These are phyloP conservation scores for Trichoderma sp. DNA, from an alignment of 2,329 filamentous ascomycete species.

Conservation along the genomic window DNA sequence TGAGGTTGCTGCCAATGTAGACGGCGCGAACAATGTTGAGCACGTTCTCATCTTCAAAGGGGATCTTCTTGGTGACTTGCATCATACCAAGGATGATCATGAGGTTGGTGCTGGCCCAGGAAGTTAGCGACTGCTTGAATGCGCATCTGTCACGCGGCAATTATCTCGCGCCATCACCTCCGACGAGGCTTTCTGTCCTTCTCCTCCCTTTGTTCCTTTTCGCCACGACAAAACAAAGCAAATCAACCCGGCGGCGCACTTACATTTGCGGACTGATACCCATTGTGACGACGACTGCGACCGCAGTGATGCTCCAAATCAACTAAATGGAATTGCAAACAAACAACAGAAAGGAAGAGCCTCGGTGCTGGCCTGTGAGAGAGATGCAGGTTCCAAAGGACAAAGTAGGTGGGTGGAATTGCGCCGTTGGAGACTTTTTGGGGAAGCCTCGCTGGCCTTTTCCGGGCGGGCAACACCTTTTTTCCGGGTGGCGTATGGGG, in stretches of 20 bases:
- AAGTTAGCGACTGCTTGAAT: constrained; percentile 29
- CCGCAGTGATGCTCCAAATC: neutral
- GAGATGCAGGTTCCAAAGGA: neutral
- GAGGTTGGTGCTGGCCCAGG: constrained; percentile 72
- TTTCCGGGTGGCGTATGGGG: constrained; percentile 25
- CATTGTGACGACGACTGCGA: constrained; percentile 52
- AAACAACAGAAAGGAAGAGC: neutral
- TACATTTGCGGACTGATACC: constrained; percentile 66
- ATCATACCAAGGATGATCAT: constrained; percentile 96
- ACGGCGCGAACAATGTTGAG: constrained; percentile 58
- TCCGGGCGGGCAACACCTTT: constrained; percentile 28
- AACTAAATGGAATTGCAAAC: neutral
- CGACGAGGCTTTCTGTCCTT: neutral
- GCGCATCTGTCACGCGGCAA: constrained; percentile 4
- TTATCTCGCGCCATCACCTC: neutral
- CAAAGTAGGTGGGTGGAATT: neutral
- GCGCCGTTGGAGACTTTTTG: neutral
- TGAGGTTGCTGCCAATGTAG: constrained; percentile 66
- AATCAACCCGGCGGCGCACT: constrained; percentile 32
- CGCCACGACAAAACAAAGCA: neutral
- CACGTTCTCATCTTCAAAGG: constrained; percentile 78
- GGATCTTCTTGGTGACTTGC: constrained; percentile 95
- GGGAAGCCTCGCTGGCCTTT: constrained; percentile 29
- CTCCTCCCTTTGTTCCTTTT: neutral
- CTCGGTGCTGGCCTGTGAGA: neutral